Evolutionary conservation across 1,139 yeast species (phyloP).

Genomic region (Taiozyma sp.): DNA sequence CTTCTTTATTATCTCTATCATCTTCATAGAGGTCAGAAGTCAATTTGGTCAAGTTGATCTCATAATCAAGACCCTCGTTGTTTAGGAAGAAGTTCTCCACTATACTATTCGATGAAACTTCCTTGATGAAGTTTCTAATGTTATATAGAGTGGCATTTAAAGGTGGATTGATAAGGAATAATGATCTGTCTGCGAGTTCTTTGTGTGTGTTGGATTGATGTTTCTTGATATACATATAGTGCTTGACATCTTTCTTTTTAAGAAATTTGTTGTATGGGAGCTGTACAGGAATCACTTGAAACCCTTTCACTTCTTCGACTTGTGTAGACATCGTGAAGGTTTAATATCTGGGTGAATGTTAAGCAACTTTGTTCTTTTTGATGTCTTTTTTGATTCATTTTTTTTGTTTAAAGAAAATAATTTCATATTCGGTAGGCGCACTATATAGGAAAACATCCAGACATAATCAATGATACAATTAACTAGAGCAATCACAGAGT

Average conservation of each 20-base stretch:
- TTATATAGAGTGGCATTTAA: constrained; percentile 47
- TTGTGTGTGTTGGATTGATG: constrained; percentile 44
- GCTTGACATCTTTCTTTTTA: constrained; percentile 25
- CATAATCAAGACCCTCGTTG: constrained; percentile 40
- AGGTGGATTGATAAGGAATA: constrained; percentile 80
- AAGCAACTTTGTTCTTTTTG: too few relatives aligned
- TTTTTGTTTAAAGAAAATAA: too few relatives aligned
- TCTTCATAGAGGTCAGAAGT: constrained; percentile 53
- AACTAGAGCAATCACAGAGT: too few relatives aligned
- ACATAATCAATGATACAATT: too few relatives aligned
- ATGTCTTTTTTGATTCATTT: too few relatives aligned
- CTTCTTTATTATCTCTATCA: constrained; percentile 30
- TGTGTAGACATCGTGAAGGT: neutral
- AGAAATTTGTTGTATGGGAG: constrained; percentile 24
- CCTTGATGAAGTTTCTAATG: constrained; percentile 54
- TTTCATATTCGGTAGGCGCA: too few relatives aligned
- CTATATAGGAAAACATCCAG: too few relatives aligned
- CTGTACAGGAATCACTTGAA: constrained; percentile 32
- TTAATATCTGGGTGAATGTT: neutral
- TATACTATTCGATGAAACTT: constrained; percentile 56
- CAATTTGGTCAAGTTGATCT: constrained; percentile 53
- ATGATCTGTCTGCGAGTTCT: constrained; percentile 40
- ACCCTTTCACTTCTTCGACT: constrained; percentile 29
- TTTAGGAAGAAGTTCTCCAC: constrained; percentile 44
- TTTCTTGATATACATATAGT: constrained; percentile 58